Conservation (phyloP, 371 early-diverging fungal species). For the Apophysomyces elegans region DNA sequence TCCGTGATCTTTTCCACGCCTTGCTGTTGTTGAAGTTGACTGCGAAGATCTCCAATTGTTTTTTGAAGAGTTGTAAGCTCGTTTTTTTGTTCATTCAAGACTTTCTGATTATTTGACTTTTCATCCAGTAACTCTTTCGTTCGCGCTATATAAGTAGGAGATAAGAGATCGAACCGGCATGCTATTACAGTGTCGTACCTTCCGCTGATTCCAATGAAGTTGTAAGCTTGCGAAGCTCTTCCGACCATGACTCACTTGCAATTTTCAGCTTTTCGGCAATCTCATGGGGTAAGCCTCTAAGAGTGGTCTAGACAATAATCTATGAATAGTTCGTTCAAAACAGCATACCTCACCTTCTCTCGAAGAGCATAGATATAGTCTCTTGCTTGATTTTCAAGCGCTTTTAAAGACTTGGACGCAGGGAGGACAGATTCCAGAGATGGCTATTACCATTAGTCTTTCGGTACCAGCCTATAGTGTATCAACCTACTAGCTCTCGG, state of each 20-base stretch:
- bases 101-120: conserved; percentile 22
- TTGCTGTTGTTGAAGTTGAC: conserved; percentile 9
- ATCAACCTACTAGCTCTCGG: conserved; percentile 3
- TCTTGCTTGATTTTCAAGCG: conserved; percentile 40
- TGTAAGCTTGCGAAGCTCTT: conserved; percentile 31
- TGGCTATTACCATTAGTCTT: background rate
- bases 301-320: conserved; percentile 17
- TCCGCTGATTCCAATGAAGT: conserved; percentile 35
- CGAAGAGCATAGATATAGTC: conserved; percentile 37
- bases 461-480: background rate
- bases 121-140: conserved; percentile 20
- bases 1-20: conserved; percentile 18
- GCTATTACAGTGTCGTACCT: conserved; percentile 19
- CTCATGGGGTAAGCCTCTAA: conserved; percentile 37
- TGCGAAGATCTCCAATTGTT: conserved; percentile 16
- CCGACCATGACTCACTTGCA: conserved; percentile 39
- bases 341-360: conserved; percentile 23
- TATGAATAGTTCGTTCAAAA: background rate
- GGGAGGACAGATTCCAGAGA: conserved; percentile 19
- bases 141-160: conserved; percentile 13
- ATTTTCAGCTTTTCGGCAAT: conserved; percentile 42
- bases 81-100: conserved; percentile 2
- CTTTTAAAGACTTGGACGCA: conserved; percentile 36
- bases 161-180: background rate
- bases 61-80: background rate